A percentile compares a stretch with the other conserved stretches of the same genome.
phyloP scores from a whole-genome alignment of 257 asterid species.

The Solanum infundibuliforme region DNA sequence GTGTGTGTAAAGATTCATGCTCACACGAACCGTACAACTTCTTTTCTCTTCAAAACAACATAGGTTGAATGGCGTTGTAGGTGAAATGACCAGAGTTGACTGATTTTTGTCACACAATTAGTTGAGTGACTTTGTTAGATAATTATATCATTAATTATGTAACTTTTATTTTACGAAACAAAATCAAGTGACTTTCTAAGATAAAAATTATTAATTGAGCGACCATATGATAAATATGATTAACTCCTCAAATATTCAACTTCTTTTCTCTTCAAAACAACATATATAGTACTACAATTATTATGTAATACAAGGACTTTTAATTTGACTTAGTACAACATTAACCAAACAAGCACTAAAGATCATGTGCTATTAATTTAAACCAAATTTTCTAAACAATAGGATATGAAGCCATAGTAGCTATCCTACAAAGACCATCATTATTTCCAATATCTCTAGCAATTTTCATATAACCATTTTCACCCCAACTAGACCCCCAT shows the following conservation, averaged over 20 bases:
- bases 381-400: neutral
- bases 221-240: neutral
- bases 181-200: too few species aligned
- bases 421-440: conserved; percentile 5
- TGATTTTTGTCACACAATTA: neutral
- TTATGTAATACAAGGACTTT: neutral
- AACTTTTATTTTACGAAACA: too few species aligned
- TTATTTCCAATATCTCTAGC: neutral
- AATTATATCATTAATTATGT: too few species aligned
- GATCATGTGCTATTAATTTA: neutral
- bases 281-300: neutral
- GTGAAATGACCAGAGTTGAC: too few species aligned
- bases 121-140: too few species aligned
- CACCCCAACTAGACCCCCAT: conserved; percentile 6
- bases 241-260: neutral
- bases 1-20: neutral
- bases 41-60: neutral
- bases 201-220: neutral
- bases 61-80: neutral
- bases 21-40: neutral
- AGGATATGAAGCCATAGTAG: conserved; percentile 5
- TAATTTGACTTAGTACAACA: neutral
- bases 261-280: neutral
- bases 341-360: neutral
- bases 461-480: conserved; percentile 11